Percentiles rank a stretch among this genome's conserved stretches.
These are phyloP conservation scores for Tolypocladium cylindrosporum DNA, from an alignment of 2,329 filamentous ascomycete genomes.

Conservation along the genomic window DNA sequence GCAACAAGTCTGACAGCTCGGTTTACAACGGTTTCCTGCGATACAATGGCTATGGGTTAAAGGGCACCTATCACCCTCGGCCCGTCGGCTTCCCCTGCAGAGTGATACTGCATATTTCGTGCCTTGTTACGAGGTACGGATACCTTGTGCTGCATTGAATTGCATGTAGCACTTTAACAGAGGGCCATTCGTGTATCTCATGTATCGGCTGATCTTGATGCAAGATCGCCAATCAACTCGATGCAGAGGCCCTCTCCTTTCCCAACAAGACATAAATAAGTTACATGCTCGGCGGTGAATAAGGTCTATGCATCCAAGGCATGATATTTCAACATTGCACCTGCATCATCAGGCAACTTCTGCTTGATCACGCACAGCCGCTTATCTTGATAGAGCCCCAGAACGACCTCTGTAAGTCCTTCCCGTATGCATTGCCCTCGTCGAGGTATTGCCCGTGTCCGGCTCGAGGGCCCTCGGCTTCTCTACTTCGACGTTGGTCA, in stretches of 20 bases:
- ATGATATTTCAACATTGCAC: neutral
- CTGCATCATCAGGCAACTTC: conserved; percentile 10
- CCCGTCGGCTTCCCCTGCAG: neutral
- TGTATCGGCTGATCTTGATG: neutral
- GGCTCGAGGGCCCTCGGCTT: conserved; percentile 13
- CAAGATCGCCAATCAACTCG: neutral
- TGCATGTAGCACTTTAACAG: neutral
- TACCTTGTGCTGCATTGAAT: neutral
- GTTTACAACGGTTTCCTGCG: neutral
- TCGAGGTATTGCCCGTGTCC: conserved; percentile 15
- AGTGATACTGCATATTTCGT: neutral
- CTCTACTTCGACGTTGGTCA: conserved; percentile 16
- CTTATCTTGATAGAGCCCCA: conserved; percentile 23
- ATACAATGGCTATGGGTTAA: neutral
- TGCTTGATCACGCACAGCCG: conserved; percentile 23
- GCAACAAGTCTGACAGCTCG: neutral
- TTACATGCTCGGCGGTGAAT: neutral
- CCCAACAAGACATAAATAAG: neutral
- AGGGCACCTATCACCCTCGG: neutral
- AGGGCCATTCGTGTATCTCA: neutral
- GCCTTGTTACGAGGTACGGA: neutral
- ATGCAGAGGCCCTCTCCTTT: too few relatives aligned
- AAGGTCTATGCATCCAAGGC: neutral
- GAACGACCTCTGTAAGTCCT: conserved; percentile 23
- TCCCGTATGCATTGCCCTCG: conserved; percentile 25